These are phyloP conservation scores for Venturia aucupariae DNA, from an alignment of 2,329 filamentous ascomycete genomes.

Conservation along the genomic window DNA sequence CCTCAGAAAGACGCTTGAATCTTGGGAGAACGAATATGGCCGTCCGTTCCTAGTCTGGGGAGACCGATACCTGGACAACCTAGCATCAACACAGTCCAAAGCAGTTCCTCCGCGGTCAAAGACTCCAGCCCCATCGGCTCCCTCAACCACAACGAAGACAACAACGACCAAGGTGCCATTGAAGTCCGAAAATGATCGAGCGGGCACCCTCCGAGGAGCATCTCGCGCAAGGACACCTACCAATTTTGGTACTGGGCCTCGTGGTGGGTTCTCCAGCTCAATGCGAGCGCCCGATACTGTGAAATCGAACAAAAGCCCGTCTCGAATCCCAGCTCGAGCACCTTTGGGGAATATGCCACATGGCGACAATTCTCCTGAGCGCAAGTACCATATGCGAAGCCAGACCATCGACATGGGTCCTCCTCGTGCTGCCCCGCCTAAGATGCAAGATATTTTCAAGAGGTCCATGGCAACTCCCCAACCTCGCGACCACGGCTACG, in stretches of 20 bases:
- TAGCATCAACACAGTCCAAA: constrained; percentile 53
- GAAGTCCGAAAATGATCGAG: constrained; percentile 21
- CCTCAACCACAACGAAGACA: constrained; percentile 5
- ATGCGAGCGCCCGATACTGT: constrained; percentile 24
- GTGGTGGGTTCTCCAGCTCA: constrained; percentile 24
- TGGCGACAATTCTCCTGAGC: constrained; percentile 74
- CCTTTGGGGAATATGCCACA: constrained; percentile 61
- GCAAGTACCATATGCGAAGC: constrained; percentile 35
- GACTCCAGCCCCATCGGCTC: constrained; percentile 45
- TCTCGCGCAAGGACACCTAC: constrained; percentile 37
- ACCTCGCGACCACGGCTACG: constrained; percentile 21
- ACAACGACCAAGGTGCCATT: constrained; percentile 13
- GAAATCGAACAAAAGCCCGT: constrained; percentile 42
- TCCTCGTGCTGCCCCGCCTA: constrained; percentile 57
- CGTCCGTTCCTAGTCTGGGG: constrained; percentile 89
- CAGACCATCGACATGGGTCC: constrained; percentile 31
- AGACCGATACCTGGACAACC: constrained; percentile 76
- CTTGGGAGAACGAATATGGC: constrained; percentile 90
- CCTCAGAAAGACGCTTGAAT: constrained; percentile 69
- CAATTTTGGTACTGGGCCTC: constrained; percentile 17
- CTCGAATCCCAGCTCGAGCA: constrained; percentile 59
- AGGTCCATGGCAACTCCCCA: constrained; percentile 34
- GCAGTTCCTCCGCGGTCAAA: constrained; percentile 60
- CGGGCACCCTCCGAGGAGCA: constrained; percentile 33
- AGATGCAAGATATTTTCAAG: constrained; percentile 75